These are phyloP conservation scores for Ophiosphaerella narmari DNA, from an alignment of 2,329 filamentous ascomycete genomes.

Conservation along the genomic window DNA sequence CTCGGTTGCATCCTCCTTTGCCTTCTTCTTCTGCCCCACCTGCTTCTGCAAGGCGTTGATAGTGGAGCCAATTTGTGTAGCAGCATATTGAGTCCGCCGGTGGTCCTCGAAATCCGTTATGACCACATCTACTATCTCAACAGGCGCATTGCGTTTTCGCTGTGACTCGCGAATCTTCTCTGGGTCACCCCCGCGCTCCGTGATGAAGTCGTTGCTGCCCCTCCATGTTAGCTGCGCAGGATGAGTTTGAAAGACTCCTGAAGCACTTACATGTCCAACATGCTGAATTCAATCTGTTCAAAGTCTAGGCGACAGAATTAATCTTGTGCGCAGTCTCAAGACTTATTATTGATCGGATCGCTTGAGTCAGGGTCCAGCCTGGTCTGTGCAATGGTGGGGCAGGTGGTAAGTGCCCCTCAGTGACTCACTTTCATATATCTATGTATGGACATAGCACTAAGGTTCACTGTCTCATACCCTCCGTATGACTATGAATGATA, in stretches of 20 bases:
- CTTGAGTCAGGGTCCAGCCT: conserved; percentile 33
- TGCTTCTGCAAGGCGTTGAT: conserved; percentile 91
- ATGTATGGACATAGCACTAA: too few relatives aligned
- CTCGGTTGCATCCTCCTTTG: conserved; percentile 82
- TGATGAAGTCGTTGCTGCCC: conserved; percentile 57
- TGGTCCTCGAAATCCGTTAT: conserved; percentile 87
- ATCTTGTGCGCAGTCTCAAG: conserved; percentile 15
- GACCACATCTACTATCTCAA: conserved; percentile 87
- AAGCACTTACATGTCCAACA: conserved; percentile 41
- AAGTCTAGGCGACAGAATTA: conserved; percentile 12
- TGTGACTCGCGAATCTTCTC: conserved; percentile 93
- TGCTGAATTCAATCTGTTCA: conserved; percentile 17
- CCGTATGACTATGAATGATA: too few relatives aligned
- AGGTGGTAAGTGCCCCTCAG: conserved; percentile 7
- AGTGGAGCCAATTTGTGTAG: conserved; percentile 78
- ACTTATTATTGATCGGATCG: conserved; percentile 23
- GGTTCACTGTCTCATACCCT: too few relatives aligned
- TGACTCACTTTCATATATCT: too few relatives aligned
- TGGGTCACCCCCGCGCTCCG: conserved; percentile 87
- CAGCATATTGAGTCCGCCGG: conserved; percentile 76
- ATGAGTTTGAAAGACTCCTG: not conserved
- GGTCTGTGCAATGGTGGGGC: conserved; percentile 26
- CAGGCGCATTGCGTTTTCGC: conserved; percentile 76
- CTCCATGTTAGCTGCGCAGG: conserved; percentile 16
- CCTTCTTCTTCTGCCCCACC: conserved; percentile 89